Evolutionary conservation across 805 yeast species (phyloP), one percentile per base, ranked within the genome.

Genomic region (Tetrapisispora fleetii): DNA sequence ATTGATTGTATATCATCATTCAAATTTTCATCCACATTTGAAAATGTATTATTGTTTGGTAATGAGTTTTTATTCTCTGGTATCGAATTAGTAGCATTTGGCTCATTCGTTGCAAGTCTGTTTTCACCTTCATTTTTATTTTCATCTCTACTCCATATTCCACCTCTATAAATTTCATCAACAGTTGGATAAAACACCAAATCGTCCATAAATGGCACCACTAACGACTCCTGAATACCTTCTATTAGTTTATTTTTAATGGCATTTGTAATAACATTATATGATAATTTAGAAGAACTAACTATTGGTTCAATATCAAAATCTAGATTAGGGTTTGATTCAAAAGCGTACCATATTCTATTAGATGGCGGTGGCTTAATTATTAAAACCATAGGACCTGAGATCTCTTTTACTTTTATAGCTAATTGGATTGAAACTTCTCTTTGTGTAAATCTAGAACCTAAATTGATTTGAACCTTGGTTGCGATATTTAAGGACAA

Each of bases 361-460:
- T 80, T 81, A 1, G 95, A 81, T 9, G 99, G 98, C 1, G 96
- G 95, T 1, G 95, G 87, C 60, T 93, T 93, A 33, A 91, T 61
- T 38, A 77, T 69, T 19, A 90, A 58, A 0, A 85, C 60, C 49
- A 91, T 54, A 1, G 85, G 84, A 0, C 99, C 99, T 45, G 81
- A 79, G 4, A 93, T 55, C 55, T 74, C 78, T 48, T 77, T 77
- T 44, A 91, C 66, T 1, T 83, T 80, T 1, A 90, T 79, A 17
- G 84, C 78, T 46, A 93, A 67, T 24, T 84, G 74, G 35, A 93
- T 68, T 47, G 84, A 83, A 38, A 91, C 85, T 54, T 85, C 95
- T 46, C 86, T 70, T 41, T 83, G 80, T 52, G 77, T 80, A 67
- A 89, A 83, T 13, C 86, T 74, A 1, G 88, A 70, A 1, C 95